A percentile compares a stretch with the other conserved stretches of the same genome.
phyloP scores from a whole-genome alignment of 306 rosid species.

The Cercis canadensis region DNA sequence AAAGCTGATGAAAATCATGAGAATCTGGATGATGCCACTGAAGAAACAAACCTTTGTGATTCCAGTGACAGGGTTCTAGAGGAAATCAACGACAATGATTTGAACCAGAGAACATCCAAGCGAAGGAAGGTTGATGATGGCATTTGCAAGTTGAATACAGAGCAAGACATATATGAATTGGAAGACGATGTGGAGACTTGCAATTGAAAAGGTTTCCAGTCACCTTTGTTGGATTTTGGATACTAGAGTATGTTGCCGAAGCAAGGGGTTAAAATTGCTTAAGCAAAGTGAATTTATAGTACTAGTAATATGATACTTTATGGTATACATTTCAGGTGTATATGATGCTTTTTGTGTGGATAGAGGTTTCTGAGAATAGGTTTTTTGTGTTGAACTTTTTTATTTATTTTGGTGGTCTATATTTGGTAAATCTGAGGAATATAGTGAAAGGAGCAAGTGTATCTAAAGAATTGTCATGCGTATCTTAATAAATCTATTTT shows the following conservation, averaged over 20 bases:
- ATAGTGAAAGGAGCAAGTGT: too few species aligned
- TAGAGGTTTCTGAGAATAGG: background rate
- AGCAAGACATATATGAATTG: background rate
- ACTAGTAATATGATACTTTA: too few species aligned
- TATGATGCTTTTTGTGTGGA: background rate
- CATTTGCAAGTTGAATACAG: background rate
- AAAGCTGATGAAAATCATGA: constrained; percentile 32
- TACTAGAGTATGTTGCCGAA: background rate
- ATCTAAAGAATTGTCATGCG: too few species aligned
- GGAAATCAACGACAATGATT: constrained; percentile 37
- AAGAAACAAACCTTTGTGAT: constrained; percentile 24
- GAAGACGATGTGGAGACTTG: background rate
- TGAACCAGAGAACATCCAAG: constrained; percentile 30
- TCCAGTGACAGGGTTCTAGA: constrained; percentile 38
- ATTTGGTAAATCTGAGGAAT: background rate
- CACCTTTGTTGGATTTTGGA: background rate
- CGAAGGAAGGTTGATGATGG: constrained; percentile 29
- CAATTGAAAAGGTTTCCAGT: background rate
- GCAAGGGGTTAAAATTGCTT: too few species aligned
- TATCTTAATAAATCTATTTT: too few species aligned
- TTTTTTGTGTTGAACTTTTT: too few species aligned
- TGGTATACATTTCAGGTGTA: too few species aligned
- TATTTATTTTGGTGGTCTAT: too few species aligned
- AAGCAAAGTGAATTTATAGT: too few species aligned
- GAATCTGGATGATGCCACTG: constrained; percentile 4